A percentile compares a stretch with the other conserved stretches of the same genome.
phyloP scores from a whole-genome alignment of 1,139 yeast genomes.

The Taiozyma onychis region DNA sequence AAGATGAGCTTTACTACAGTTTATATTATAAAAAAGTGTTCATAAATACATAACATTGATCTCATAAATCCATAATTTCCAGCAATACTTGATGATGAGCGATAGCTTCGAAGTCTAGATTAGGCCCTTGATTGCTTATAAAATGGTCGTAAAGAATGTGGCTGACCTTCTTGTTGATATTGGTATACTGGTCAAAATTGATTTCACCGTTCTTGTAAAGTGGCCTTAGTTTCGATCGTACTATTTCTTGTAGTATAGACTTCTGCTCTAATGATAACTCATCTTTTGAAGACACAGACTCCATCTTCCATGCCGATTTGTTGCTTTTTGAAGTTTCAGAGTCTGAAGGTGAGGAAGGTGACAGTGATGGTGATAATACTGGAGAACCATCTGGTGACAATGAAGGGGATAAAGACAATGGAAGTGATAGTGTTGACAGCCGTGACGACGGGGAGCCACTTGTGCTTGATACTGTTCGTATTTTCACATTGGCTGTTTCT shows the following conservation, averaged over 20 bases:
- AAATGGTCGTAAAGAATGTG: conserved; percentile 32
- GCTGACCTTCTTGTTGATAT: conserved; percentile 37
- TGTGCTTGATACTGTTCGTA: not conserved
- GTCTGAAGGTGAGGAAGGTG: conserved; percentile 1
- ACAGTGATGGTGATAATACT: conserved; percentile 3
- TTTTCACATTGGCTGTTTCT: not conserved
- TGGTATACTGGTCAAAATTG: conserved; percentile 42
- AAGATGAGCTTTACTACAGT: conserved; percentile 11
- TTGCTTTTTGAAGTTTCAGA: conserved; percentile 7
- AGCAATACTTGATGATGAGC: conserved; percentile 13
- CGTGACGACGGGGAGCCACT: not conserved
- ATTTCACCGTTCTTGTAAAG: conserved; percentile 34
- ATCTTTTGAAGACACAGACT: conserved; percentile 1
- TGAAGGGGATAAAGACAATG: conserved; percentile 5
- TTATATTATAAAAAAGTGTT: not conserved
- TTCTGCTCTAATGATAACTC: conserved; percentile 41
- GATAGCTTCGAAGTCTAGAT: conserved; percentile 10
- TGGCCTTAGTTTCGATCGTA: conserved; percentile 45
- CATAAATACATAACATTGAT: not conserved
- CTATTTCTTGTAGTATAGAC: conserved; percentile 44
- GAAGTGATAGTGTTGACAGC: conserved; percentile 1
- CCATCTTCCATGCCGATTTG: conserved; percentile 12
- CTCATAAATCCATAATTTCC: conserved; percentile 8
- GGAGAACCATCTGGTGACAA: conserved; percentile 1
- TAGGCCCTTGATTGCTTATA: conserved; percentile 2